Conservation (phyloP, 2,329 filamentous ascomycete genomes). For the Thielaviopsis musarum region DNA sequence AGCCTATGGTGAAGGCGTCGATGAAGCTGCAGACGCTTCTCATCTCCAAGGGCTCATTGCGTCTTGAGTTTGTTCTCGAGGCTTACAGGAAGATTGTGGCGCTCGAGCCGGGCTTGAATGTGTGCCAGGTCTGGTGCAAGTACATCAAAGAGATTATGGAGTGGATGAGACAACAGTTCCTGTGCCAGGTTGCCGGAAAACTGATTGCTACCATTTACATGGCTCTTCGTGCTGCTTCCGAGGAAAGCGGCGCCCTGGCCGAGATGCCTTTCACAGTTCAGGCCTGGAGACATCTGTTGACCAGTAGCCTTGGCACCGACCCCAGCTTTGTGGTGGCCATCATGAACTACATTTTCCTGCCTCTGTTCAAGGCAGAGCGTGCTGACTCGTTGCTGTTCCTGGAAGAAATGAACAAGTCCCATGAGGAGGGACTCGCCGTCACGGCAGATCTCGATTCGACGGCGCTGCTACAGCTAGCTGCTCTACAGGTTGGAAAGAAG, state of each 20-base stretch:
- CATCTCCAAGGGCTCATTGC: constrained; percentile 41
- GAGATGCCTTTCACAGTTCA: constrained; percentile 21
- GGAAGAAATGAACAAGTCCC: constrained; percentile 35
- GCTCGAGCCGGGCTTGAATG: constrained; percentile 17
- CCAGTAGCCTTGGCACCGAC: constrained; percentile 30
- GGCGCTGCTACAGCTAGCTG: constrained; percentile 44
- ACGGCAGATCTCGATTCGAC: constrained; percentile 31
- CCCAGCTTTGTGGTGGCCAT: constrained; percentile 40
- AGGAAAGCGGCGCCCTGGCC: constrained; percentile 13
- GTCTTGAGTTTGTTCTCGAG: constrained; percentile 26
- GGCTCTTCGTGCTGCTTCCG: constrained; percentile 22
- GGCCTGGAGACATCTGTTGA: constrained; percentile 40
- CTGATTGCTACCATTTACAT: constrained; percentile 41
- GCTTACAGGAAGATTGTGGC: constrained; percentile 24
- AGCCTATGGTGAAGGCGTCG: constrained; percentile 50
- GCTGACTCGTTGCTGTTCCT: constrained; percentile 38
- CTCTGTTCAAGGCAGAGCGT: constrained; percentile 43
- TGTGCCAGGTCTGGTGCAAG: constrained; percentile 31
- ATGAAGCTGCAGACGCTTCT: constrained; percentile 52
- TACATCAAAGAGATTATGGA: constrained; percentile 32
- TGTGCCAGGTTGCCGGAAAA: constrained; percentile 43
- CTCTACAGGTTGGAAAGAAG: constrained; percentile 57
- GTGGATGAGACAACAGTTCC: constrained; percentile 40
- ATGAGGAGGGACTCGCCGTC: constrained; percentile 22
- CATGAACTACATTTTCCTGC: constrained; percentile 46